Evolutionary conservation across 192 early-diverging fungal genomes (phyloP).

Genomic region (Lobosporangium transversale): DNA sequence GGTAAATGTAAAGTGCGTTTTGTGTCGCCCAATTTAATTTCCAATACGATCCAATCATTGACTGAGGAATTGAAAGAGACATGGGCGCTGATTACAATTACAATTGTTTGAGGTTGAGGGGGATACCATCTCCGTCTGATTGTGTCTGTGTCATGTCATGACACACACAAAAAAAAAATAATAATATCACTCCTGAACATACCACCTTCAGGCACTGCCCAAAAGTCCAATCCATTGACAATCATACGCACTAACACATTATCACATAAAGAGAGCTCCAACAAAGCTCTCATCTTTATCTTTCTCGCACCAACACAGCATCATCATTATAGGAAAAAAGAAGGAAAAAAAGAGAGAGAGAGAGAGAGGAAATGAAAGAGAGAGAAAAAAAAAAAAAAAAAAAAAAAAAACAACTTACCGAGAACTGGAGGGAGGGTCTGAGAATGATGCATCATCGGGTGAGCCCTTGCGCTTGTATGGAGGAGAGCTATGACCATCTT

Average conservation of each 20-base stretch:
- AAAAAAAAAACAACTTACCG: conserved; percentile 25
- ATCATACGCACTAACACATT: neutral
- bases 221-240: neutral
- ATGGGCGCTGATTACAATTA: neutral
- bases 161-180: too few species aligned
- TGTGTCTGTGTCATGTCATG: neutral
- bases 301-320: too few species aligned
- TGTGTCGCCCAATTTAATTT: conserved; percentile 13
- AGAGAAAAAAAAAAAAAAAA: conserved; percentile 8
- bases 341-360: too few species aligned
- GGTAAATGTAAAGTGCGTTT: neutral
- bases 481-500: conserved; percentile 21
- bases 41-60: conserved; percentile 12
- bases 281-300: neutral
- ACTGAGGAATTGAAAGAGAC: neutral
- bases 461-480: conserved; percentile 51
- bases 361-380: too few species aligned
- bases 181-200: too few species aligned
- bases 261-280: neutral
- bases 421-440: conserved; percentile 15
- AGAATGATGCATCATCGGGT: conserved; percentile 37
- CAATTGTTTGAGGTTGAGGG: too few species aligned
- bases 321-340: too few species aligned
- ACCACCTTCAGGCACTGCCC: neutral
- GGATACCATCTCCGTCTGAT: neutral